These are phyloP conservation scores for Bruguiera sexangula DNA, from an alignment of 345 rosid genomes.

Conservation along the genomic window DNA sequence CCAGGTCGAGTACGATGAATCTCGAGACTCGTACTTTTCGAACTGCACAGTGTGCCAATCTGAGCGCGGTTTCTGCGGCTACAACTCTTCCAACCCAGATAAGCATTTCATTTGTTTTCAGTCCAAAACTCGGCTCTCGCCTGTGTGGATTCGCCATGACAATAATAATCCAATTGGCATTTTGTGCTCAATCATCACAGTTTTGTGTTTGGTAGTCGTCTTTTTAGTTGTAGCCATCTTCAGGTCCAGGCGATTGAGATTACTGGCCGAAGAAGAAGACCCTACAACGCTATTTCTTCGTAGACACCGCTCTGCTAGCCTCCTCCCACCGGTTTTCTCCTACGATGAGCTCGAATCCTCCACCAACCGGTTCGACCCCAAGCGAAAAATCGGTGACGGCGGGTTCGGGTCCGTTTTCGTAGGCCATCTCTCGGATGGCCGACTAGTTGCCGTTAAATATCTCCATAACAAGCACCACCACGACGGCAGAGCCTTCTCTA, in stretches of 20 bases:
- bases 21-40: conserved; percentile 57
- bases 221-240: conserved; percentile 43
- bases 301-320: conserved; percentile 63
- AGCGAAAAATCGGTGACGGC: conserved; percentile 86
- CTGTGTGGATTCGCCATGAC: conserved; percentile 34
- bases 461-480: conserved; percentile 64
- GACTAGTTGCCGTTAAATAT: conserved; percentile 75
- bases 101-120: conserved; percentile 50
- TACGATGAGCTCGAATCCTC: conserved; percentile 83
- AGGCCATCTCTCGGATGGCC: conserved; percentile 67
- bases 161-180: conserved; percentile 40
- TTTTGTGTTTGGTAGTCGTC: conserved; percentile 51
- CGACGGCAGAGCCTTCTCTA: conserved; percentile 51
- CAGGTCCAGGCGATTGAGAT: conserved; percentile 48
- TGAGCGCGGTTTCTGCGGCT: conserved; percentile 65
- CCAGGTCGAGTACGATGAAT: conserved; percentile 63
- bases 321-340: conserved; percentile 85
- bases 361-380: conserved; percentile 70
- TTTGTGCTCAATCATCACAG: conserved; percentile 45
- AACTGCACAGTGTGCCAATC: conserved; percentile 52
- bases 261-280: conserved; percentile 56
- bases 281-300: conserved; percentile 75
- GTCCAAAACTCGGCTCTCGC: conserved; percentile 35
- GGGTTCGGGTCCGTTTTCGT: conserved; percentile 87
- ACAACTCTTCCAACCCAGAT: conserved; percentile 56